Evolutionary conservation across 2,329 filamentous ascomycete species (phyloP).

Genomic region (Teratosphaeria gauchensis): DNA sequence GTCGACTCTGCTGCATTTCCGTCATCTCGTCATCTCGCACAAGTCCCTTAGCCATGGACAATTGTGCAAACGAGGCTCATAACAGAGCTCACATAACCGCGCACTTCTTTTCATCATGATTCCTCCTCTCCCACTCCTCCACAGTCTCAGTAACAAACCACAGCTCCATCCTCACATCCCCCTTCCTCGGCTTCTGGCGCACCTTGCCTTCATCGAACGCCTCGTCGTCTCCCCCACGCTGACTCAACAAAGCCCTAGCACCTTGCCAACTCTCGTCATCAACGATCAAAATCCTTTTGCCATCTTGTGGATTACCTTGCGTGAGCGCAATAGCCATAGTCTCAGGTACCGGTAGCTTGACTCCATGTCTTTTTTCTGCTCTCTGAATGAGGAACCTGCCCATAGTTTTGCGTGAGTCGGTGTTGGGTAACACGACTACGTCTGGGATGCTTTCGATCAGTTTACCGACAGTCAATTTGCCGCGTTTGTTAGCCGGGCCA

Average conservation of each 20-base stretch:
- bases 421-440: not conserved
- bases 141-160: not conserved
- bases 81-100: not conserved
- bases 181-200: not conserved
- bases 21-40: not conserved
- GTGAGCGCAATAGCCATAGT: not conserved
- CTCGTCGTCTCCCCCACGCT: not conserved
- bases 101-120: not conserved
- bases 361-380: not conserved
- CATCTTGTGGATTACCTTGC: not conserved
- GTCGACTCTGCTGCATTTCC: too few relatives aligned
- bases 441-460: not conserved
- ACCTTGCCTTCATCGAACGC: not conserved
- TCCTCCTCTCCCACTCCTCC: not conserved
- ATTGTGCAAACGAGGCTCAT: not conserved
- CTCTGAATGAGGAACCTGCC: not conserved
- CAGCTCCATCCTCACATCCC: not conserved
- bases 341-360: not conserved
- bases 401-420: not conserved
- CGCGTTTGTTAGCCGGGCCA: not conserved
- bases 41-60: not conserved
- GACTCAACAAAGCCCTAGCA: not conserved
- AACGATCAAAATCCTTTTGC: not conserved
- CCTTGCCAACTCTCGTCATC: not conserved
- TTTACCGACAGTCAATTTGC: not conserved